These are phyloP conservation scores for Ilyonectria sp. DNA, from an alignment of 2,329 filamentous ascomycete genomes.

Conservation along the genomic window DNA sequence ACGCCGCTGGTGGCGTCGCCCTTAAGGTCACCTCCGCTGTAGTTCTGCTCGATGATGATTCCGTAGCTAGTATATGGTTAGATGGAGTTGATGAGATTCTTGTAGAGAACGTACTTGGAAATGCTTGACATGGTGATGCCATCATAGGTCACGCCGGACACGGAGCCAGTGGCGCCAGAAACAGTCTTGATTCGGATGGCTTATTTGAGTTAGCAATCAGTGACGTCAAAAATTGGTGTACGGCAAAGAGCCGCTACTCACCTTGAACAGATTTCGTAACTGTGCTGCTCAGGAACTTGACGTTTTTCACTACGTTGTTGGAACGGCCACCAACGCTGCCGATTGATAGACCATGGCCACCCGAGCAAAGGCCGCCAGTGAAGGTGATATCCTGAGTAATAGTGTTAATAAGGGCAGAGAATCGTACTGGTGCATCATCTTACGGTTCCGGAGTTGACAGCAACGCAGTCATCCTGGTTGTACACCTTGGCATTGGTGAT, in stretches of 20 bases:
- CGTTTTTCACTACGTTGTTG: slow-evolving; percentile 60
- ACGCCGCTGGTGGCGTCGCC: slow-evolving; percentile 62
- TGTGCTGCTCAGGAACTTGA: slow-evolving; percentile 63
- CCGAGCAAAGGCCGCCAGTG: slow-evolving; percentile 59
- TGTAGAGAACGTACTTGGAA: slow-evolving; percentile 44
- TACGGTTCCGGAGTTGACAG: slow-evolving; percentile 65
- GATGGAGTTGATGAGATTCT: too few species aligned
- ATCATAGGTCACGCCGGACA: slow-evolving; percentile 60
- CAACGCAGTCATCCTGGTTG: slow-evolving; percentile 75
- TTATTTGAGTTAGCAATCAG: background rate
- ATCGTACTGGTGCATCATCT: rapidly evolving
- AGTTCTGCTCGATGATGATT: slow-evolving; percentile 60
- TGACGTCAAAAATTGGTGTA: rapidly evolving
- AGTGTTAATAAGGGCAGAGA: background rate
- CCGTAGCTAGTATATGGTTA: slow-evolving; percentile 47
- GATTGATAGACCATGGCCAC: slow-evolving; percentile 61
- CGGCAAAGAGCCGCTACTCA: background rate
- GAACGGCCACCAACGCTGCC: slow-evolving; percentile 62
- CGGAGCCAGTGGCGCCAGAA: slow-evolving; percentile 59
- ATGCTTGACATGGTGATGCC: slow-evolving; percentile 60
- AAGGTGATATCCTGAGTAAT: slow-evolving; percentile 58
- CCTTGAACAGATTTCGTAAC: slow-evolving; percentile 68
- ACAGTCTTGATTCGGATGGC: slow-evolving; percentile 64
- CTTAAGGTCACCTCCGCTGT: slow-evolving; percentile 62
- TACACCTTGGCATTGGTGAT: slow-evolving; percentile 68